These are phyloP conservation scores for Pistacia integerrima DNA, from an alignment of 345 rosid genomes.

Conservation along the genomic window DNA sequence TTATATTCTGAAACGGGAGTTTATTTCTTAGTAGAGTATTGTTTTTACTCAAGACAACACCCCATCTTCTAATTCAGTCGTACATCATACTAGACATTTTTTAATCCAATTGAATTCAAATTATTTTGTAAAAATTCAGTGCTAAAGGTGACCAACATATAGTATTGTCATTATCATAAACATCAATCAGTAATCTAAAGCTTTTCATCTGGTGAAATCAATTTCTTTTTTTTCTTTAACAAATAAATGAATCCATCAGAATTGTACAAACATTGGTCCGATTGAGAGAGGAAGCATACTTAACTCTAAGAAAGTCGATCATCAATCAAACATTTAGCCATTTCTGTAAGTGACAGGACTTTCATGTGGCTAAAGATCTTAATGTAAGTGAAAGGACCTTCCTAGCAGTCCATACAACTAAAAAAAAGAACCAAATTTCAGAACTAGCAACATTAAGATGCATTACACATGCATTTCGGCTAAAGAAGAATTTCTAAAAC, in stretches of 20 bases:
- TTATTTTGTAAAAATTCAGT: neutral
- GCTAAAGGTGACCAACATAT: neutral
- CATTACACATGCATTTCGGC: neutral
- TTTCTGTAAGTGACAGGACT: no score
- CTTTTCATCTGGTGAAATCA: neutral
- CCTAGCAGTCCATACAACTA: neutral
- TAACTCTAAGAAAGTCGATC: no score
- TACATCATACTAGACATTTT: neutral
- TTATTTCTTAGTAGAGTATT: neutral
- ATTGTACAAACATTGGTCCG: neutral
- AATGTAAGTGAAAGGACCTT: neutral
- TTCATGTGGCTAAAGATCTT: no score
- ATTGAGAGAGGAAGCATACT: neutral
- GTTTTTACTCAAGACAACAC: no score
- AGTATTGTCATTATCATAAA: neutral
- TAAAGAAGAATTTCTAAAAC: neutral
- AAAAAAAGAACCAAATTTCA: neutral
- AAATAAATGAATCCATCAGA: neutral
- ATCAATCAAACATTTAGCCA: no score
- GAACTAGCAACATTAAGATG: neutral
- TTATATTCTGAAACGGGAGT: slow-evolving; percentile 40
- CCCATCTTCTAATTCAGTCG: neutral
- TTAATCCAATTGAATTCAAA: neutral
- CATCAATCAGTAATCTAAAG: neutral
- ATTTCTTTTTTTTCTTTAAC: neutral